A percentile compares a stretch with the other conserved stretches of the same genome.
Conservation (phyloP, 1,284 basidiomycete species). For the Rhodotorula sp. region DNA sequence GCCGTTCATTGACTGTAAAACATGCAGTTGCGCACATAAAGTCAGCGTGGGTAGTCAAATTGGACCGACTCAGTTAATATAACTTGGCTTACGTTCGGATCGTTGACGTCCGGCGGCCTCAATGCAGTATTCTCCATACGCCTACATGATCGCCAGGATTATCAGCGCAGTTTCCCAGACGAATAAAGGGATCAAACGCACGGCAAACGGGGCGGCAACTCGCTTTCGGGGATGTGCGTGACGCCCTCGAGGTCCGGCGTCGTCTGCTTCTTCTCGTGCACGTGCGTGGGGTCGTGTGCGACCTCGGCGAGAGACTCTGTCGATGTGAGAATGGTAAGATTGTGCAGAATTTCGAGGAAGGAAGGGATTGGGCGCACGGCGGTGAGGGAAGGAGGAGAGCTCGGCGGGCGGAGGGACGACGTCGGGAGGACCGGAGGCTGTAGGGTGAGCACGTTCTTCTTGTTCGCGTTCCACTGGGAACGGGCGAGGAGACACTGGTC, state of each 20-base stretch:
- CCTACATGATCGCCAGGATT: background rate
- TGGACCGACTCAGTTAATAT: too few species aligned
- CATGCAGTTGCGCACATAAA: too few species aligned
- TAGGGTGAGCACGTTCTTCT: slow-evolving; percentile 6
- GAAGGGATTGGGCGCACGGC: too few species aligned
- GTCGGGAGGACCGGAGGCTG: slow-evolving; percentile 1
- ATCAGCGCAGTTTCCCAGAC: background rate
- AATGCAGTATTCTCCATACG: slow-evolving; percentile 16
- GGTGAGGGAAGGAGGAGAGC: too few species aligned
- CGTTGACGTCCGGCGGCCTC: slow-evolving; percentile 13
- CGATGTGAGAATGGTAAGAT: slow-evolving; percentile 5
- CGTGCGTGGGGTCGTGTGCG: background rate
- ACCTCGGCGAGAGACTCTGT: slow-evolving; percentile 17
- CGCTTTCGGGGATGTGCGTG: slow-evolving; percentile 26
- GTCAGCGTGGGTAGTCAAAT: too few species aligned
- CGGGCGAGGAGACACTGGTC: background rate
- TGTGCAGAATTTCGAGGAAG: too few species aligned
- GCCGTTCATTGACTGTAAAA: slow-evolving; percentile 18
- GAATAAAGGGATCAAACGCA: background rate
- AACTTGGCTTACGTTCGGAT: background rate
- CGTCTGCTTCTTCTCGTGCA: background rate
- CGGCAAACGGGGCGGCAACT: slow-evolving; percentile 10
- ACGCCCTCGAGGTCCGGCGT: slow-evolving; percentile 21
- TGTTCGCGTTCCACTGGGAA: slow-evolving; percentile 18
- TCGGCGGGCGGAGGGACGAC: background rate